These are phyloP conservation scores for Sanchytrium tribonematis DNA, from an alignment of 371 early-diverging fungal species.

Conservation along the genomic window DNA sequence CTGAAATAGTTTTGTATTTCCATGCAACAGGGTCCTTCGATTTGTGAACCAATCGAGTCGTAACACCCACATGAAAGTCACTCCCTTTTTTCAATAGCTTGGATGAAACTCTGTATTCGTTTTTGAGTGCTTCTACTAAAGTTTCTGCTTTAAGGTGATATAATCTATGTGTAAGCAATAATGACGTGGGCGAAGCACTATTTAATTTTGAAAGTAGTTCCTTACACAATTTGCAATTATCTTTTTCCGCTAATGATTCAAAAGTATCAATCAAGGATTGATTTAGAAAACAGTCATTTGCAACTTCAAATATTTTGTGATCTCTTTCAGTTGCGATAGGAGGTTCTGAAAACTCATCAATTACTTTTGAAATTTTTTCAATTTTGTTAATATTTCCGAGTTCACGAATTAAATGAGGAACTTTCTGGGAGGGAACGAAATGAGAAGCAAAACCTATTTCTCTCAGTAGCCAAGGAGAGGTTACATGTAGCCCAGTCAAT, in stretches of 20 bases:
- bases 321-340: neutral
- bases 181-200: neutral
- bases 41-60: neutral
- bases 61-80: neutral
- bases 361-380: neutral
- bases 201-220: neutral
- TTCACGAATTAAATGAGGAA: neutral
- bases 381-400: neutral
- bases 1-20: neutral
- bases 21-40: neutral
- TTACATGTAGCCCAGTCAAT: constrained; percentile 33
- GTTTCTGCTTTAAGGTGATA: neutral
- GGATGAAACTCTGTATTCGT: neutral
- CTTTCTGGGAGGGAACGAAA: neutral
- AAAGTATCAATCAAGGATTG: neutral
- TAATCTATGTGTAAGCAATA: neutral
- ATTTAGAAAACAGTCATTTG: neutral
- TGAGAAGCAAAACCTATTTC: neutral
- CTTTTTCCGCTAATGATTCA: neutral
- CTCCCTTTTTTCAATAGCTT: neutral
- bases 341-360: neutral
- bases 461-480: neutral
- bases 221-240: neutral
- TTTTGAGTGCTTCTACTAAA: neutral
- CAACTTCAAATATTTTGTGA: neutral